Percentiles rank a stretch among this genome's conserved stretches.
phyloP scores from a whole-genome alignment of 148 eudicot genomes.

The Camellia granthamiana region DNA sequence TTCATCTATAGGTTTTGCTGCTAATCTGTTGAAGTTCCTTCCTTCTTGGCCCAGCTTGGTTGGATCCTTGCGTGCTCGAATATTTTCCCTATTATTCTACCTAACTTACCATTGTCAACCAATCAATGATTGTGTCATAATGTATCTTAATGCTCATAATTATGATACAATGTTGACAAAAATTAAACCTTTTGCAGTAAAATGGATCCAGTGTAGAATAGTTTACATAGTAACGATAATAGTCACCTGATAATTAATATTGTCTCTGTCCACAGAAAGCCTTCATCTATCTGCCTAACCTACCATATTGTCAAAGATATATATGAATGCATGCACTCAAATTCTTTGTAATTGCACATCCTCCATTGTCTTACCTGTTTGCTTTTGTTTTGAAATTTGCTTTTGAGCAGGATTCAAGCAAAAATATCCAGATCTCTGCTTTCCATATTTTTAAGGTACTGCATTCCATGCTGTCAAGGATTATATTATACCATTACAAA shows the following conservation, averaged over 20 bases:
- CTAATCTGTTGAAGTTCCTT: not conserved
- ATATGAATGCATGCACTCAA: not conserved
- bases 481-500: not conserved
- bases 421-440: constrained; percentile 92
- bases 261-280: no score
- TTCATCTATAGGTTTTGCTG: not conserved
- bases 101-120: not conserved
- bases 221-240: no score
- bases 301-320: no score
- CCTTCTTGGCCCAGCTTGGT: not conserved
- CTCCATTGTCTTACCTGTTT: not conserved
- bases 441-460: constrained; percentile 95
- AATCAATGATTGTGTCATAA: not conserved
- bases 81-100: not conserved
- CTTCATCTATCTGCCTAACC: no score
- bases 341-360: not conserved
- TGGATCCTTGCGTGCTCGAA: not conserved
- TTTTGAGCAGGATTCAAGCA: constrained; percentile 82
- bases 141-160: not conserved
- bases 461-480: not conserved
- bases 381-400: constrained; percentile 1
- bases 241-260: no score
- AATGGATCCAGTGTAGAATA: no score
- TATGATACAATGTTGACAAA: not conserved
- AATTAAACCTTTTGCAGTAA: not conserved